These are phyloP conservation scores for Amanita rimosa DNA, from an alignment of 768 basidiomycete species.

Conservation along the genomic window DNA sequence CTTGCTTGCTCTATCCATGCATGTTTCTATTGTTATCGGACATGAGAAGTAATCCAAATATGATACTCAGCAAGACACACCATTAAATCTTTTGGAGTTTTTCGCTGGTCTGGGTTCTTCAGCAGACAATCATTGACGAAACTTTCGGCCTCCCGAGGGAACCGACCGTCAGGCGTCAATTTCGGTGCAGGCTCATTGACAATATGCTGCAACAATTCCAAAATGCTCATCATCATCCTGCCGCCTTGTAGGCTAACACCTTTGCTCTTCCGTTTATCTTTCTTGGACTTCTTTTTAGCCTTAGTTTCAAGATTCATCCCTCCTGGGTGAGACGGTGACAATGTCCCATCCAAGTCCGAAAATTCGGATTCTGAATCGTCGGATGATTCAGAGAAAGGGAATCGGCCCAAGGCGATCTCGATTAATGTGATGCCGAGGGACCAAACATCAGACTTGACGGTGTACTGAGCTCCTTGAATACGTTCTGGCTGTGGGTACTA, in stretches of 20 bases:
- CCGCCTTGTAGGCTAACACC: conserved; percentile 92
- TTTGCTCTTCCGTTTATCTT: conserved; percentile 79
- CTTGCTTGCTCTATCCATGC: conserved; percentile 62
- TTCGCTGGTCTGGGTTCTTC: conserved; percentile 80
- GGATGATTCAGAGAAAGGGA: conserved; percentile 85
- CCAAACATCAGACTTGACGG: conserved; percentile 99
- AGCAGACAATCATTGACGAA: conserved; percentile 87
- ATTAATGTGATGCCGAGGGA: conserved; percentile 95
- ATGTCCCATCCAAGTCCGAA: conserved; percentile 72
- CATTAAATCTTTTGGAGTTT: conserved; percentile 80
- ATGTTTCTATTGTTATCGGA: conserved; percentile 40
- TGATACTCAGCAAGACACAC: conserved; percentile 28
- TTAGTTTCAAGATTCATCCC: conserved; percentile 30
- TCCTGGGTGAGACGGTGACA: conserved; percentile 59
- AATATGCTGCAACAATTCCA: conserved; percentile 94
- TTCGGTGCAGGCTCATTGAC: conserved; percentile 96
- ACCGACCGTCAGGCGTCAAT: conserved; percentile 61
- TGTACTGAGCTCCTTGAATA: conserved; percentile 97
- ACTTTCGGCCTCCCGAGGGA: conserved; percentile 60
- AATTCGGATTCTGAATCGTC: conserved; percentile 66
- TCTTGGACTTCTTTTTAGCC: conserved; percentile 35
- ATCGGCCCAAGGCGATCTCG: conserved; percentile 92
- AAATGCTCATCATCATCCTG: conserved; percentile 95
- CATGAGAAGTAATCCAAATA: background rate
- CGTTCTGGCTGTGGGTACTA: conserved; percentile 73